A percentile compares a stretch with the other conserved stretches of the same genome.
These are phyloP conservation scores for Cucurbita maxima DNA, from an alignment of 306 rosid species.

Conservation along the genomic window DNA sequence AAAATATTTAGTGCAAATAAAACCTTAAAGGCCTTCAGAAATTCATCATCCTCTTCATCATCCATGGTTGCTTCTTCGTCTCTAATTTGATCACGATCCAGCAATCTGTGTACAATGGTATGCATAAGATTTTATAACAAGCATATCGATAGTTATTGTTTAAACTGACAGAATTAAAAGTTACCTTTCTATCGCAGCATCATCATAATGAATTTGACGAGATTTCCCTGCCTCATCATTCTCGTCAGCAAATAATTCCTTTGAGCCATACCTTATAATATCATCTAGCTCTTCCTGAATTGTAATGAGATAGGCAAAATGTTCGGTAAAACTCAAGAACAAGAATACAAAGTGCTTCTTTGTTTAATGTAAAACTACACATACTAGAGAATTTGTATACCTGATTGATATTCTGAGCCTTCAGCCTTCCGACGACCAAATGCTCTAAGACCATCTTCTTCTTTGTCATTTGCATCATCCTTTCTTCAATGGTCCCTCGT, in stretches of 20 bases:
- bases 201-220: conserved; percentile 95
- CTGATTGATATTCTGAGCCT: conserved; percentile 94
- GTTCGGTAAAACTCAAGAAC: not conserved
- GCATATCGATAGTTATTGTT: not conserved
- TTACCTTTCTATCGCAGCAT: conserved; percentile 87
- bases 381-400: conserved; percentile 21
- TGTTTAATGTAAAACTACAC: not conserved
- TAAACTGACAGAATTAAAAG: not conserved
- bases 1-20: conserved; percentile 1
- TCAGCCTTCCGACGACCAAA: conserved; percentile 90
- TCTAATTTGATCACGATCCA: conserved; percentile 85
- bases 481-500: conserved; percentile 90
- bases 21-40: conserved; percentile 92
- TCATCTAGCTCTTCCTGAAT: conserved; percentile 91
- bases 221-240: conserved; percentile 89
- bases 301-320: not conserved
- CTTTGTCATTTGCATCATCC: conserved; percentile 99
- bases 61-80: conserved; percentile 72
- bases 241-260: conserved; percentile 94
- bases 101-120: conserved; percentile 41
- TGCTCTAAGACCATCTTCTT: conserved; percentile 99
- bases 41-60: conserved; percentile 91
- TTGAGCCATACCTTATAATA: conserved; percentile 88
- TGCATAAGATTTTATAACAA: conserved; percentile 2
- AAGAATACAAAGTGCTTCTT: not conserved